Evolutionary conservation across 2,329 filamentous ascomycete species (phyloP).

Genomic region (Echinosphaeria canescens): DNA sequence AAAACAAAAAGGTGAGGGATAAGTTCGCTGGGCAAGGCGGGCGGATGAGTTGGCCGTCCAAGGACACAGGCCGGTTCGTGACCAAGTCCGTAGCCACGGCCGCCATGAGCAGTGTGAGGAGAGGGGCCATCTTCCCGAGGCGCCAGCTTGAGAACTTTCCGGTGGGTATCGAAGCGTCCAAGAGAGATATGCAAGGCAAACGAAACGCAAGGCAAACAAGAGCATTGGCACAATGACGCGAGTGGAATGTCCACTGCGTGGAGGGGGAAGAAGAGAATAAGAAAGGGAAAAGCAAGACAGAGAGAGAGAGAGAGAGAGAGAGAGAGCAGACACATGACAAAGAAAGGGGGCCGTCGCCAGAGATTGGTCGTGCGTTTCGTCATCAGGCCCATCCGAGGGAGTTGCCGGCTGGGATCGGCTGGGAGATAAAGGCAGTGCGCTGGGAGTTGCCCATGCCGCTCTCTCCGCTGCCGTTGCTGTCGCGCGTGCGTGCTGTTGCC

Average conservation of each 20-base stretch:
- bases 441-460: constrained; percentile 29
- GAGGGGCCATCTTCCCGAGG: no score
- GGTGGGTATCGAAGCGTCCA: constrained; percentile 21
- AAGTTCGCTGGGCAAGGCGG: no score
- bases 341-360: constrained; percentile 1
- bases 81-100: no score
- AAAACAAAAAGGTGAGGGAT: no score
- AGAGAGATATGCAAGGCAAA: constrained; percentile 9
- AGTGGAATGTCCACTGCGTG: no score
- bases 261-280: no score
- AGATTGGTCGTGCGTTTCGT: constrained; percentile 1
- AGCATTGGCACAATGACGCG: constrained; percentile 2
- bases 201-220: constrained; percentile 5
- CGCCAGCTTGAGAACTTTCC: constrained; percentile 3
- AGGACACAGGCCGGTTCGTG: no score
- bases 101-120: no score
- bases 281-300: constrained; percentile 5
- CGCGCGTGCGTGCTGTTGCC: no score
- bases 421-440: constrained; percentile 52
- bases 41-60: no score
- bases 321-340: constrained; percentile 5
- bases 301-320: constrained; percentile 3
- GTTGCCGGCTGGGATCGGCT: constrained; percentile 83
- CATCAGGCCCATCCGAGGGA: constrained; percentile 83
- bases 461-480: constrained; percentile 35